phyloP scores from a whole-genome alignment of 2,329 filamentous ascomycete species.

The Colletotrichum destructivum region DNA sequence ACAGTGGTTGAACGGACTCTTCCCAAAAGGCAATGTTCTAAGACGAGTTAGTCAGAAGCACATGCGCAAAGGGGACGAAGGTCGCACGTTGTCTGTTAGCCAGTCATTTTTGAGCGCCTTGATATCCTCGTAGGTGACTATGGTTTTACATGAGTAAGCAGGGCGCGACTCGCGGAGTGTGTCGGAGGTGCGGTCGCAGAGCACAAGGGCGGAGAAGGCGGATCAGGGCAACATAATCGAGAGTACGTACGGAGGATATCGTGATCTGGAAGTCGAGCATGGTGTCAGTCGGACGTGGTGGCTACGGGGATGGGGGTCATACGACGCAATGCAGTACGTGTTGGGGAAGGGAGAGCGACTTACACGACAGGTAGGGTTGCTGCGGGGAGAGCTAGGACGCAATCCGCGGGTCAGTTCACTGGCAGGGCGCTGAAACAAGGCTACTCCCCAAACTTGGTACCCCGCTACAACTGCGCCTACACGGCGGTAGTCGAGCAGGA shows the following conservation, averaged over 20 bases:
- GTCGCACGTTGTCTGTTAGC: conserved; percentile 91
- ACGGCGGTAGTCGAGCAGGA: background rate
- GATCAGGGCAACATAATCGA: background rate
- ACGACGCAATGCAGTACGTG: background rate
- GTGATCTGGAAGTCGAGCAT: conserved; percentile 48
- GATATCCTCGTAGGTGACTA: conserved; percentile 91
- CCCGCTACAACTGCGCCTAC: conserved; percentile 10
- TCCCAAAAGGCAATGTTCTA: conserved; percentile 98
- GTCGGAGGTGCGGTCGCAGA: background rate
- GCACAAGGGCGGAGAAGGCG: background rate
- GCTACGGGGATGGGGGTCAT: background rate
- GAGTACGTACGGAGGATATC: conserved; percentile 46
- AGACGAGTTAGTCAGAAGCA: conserved; percentile 46
- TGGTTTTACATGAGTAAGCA: conserved; percentile 21
- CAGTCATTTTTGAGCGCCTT: conserved; percentile 92
- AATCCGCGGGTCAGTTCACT: conserved; percentile 41
- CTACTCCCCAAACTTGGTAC: conserved; percentile 8
- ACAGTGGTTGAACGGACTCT: conserved; percentile 72
- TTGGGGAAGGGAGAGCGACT: conserved; percentile 48
- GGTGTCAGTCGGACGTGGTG: conserved; percentile 16
- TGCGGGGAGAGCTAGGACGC: conserved; percentile 53
- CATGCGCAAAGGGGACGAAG: background rate
- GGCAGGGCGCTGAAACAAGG: conserved; percentile 29
- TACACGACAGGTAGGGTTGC: conserved; percentile 62
- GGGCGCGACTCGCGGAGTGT: background rate